A percentile compares a stretch with the other conserved stretches of the same genome.
phyloP scores from a whole-genome alignment of 2,329 filamentous ascomycete genomes.

The Pseudofabraea citricarpa region DNA sequence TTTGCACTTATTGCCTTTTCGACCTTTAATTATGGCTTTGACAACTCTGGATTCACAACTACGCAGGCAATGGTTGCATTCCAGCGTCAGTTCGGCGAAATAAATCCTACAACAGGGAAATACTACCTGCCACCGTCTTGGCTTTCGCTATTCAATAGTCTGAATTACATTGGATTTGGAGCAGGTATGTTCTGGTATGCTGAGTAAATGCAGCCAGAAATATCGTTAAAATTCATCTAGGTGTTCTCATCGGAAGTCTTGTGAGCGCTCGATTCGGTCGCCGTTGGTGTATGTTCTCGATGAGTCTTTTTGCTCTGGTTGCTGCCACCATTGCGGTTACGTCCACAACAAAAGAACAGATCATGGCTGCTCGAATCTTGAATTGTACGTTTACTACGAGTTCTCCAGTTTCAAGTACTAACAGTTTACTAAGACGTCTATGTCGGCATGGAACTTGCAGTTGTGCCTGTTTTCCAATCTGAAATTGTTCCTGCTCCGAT shows the following conservation, averaged over 20 bases:
- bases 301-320: conserved; percentile 31
- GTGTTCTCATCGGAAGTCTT: conserved; percentile 25
- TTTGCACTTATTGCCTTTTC: conserved; percentile 35
- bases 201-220: not conserved
- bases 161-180: conserved; percentile 31
- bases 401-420: not conserved
- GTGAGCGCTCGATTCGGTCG: conserved; percentile 29
- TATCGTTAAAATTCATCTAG: not conserved
- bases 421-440: conserved; percentile 23
- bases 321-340: conserved; percentile 30
- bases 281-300: conserved; percentile 30
- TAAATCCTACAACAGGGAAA: conserved; percentile 13
- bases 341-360: conserved; percentile 24
- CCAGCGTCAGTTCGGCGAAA: conserved; percentile 29
- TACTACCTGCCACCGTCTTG: conserved; percentile 27
- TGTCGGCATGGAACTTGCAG: conserved; percentile 34
- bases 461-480: conserved; percentile 31
- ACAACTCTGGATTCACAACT: conserved; percentile 32
- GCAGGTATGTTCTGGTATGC: conserved; percentile 22
- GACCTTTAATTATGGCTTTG: conserved; percentile 36
- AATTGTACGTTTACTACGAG: conserved; percentile 16
- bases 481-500: conserved; percentile 27
- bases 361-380: conserved; percentile 30
- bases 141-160: conserved; percentile 31
- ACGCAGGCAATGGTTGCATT: conserved; percentile 35